Base-by-base conservation (phyloP, 2,329 filamentous ascomycete genomes). In the Fusarium camptoceras region DNA sequence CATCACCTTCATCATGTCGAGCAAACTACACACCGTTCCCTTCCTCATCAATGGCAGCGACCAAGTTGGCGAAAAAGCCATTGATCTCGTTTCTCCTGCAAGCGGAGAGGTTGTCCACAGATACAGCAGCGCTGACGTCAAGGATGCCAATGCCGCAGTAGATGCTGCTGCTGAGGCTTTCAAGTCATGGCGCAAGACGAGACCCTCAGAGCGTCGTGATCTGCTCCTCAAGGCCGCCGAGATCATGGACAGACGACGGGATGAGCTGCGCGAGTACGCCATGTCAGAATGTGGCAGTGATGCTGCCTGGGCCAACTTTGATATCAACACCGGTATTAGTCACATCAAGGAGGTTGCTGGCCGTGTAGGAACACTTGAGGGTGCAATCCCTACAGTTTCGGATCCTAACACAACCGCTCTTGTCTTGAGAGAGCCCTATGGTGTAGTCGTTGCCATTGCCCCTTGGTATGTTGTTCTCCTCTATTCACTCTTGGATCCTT, bases 391-490 rank as follows among this genome's bases (percentile, higher is more conserved):
- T 12, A 48, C 72, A 11, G 73, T 77, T 5, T 64, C 62, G 31
- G 76, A 80, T 31, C 72, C 78, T 5, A 66, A 71, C 30, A 72
- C 75, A 27, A 83, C 65, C 24, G 92, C 89, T 0, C 82, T 96
- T 70, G 81, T 97, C 6, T 80, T 90, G 68, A 91, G 89, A 76
- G 92, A 94, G 79, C 93, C 94, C 0, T 94, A 88, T 73, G 94
- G 94, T 3, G 93, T 96, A 10, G 85, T 94, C 18, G 81, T 97
- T 30, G 90, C 88, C 5, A 94, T 97, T 78, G 92, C 91, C 4
- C 92, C 94, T 12, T 97, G 94, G 93, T 94, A 83, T 73, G 81
- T 71, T 12, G 24, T 39, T 8, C 9, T 48, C 43, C 30, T 31
- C 54, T n/a, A 12, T 12, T 20, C 18, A n/a, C 24, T 18, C n/a